These are phyloP conservation scores for Kluyveromyces sp. DNA, from an alignment of 1,139 yeast species.

Conservation along the genomic window DNA sequence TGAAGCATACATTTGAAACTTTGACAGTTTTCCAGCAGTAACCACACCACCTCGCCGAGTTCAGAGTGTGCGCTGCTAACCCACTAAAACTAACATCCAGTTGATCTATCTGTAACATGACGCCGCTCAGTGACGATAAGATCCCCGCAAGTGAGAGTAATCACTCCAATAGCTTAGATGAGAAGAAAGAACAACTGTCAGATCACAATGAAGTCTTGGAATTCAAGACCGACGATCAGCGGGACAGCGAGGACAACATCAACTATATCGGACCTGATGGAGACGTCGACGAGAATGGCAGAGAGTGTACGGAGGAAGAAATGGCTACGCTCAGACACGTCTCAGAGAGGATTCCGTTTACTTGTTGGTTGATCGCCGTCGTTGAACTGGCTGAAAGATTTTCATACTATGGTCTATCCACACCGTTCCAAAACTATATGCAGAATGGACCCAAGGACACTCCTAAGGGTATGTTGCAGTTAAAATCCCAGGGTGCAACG, in stretches of 20 bases:
- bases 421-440: constrained; percentile 75
- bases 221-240: background rate
- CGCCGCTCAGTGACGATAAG: background rate
- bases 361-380: constrained; percentile 66
- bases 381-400: constrained; percentile 81
- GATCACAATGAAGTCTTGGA: background rate
- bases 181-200: background rate
- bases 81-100: background rate
- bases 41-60: too few relatives aligned
- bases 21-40: too few relatives aligned
- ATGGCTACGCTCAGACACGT: constrained; percentile 25
- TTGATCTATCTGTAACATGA: background rate
- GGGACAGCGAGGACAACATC: background rate
- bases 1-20: too few relatives aligned
- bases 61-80: background rate
- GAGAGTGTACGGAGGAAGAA: constrained; percentile 28
- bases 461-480: constrained; percentile 50
- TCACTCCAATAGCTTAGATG: background rate
- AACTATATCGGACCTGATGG: constrained; percentile 6
- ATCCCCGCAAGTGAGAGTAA: background rate
- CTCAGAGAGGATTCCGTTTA: constrained; percentile 24
- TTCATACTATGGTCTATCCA: constrained; percentile 73
- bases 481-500: constrained; percentile 61
- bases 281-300: constrained; percentile 14
- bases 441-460: constrained; percentile 45